Evolutionary conservation across 345 rosid species (phyloP).

Genomic region (Cardamine resedifolia): DNA sequence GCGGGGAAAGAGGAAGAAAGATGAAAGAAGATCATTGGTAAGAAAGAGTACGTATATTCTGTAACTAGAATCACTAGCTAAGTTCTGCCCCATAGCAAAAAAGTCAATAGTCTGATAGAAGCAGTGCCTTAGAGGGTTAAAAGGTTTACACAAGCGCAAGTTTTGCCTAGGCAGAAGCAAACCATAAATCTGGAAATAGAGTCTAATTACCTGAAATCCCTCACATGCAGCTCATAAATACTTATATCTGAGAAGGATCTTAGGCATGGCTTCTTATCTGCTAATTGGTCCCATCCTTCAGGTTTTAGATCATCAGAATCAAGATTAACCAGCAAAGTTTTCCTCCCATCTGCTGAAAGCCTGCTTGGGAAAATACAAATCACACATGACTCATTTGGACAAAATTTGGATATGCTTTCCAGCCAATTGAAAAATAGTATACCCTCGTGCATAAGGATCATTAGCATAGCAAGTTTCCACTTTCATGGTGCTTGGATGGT

Average conservation of each 20-base stretch:
- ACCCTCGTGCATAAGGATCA: conserved; percentile 99
- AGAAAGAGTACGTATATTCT: no score
- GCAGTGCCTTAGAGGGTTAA: no score
- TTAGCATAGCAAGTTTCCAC: conserved; percentile 82
- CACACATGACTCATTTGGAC: conserved; percentile 20
- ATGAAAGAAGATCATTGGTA: no score
- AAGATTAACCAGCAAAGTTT: conserved; percentile 73
- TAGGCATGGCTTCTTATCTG: conserved; percentile 61
- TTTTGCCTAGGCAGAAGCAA: conserved; percentile 2
- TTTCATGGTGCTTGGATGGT: conserved; percentile 73
- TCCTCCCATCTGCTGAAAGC: conserved; percentile 81
- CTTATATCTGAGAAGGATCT: conserved; percentile 71
- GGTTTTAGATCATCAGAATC: conserved; percentile 62
- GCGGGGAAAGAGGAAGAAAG: no score
- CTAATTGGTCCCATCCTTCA: conserved; percentile 78
- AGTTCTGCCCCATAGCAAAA: no score
- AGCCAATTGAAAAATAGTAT: conserved; percentile 42
- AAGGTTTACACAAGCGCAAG: neutral
- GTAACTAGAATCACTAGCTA: no score
- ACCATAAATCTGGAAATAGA: neutral
- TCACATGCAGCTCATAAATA: conserved; percentile 88
- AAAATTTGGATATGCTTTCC: neutral
- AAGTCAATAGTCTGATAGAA: no score
- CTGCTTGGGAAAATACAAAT: conserved; percentile 49
- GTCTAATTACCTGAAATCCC: conserved; percentile 80